These are phyloP conservation scores for Fusarium redolens DNA, from an alignment of 2,329 filamentous ascomycete genomes.

Conservation along the genomic window DNA sequence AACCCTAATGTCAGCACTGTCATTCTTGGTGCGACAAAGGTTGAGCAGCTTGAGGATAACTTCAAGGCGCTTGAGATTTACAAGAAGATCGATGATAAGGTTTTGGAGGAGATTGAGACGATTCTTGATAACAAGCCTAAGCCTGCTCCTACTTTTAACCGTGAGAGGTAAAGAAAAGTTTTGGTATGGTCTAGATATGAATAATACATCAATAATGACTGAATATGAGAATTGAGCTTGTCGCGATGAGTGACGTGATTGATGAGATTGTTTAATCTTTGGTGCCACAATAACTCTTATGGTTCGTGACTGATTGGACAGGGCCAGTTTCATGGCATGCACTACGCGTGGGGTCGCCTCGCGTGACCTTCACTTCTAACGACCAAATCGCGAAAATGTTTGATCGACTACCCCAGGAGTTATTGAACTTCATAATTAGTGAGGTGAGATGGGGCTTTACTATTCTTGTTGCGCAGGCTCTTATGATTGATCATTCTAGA, in stretches of 20 bases:
- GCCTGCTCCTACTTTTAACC: constrained; percentile 21
- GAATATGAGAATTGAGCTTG: not conserved
- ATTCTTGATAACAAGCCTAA: constrained; percentile 40
- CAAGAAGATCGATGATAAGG: constrained; percentile 36
- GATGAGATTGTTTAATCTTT: not conserved
- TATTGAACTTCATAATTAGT: not conserved
- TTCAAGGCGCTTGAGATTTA: constrained; percentile 37
- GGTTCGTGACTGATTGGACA: not conserved
- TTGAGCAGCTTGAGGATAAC: constrained; percentile 43
- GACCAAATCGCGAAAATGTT: not conserved
- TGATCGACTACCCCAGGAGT: not conserved
- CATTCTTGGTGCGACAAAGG: constrained; percentile 45
- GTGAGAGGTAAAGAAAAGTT: constrained; percentile 30
- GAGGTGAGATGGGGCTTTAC: not conserved
- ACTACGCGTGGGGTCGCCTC: not conserved
- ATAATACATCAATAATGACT: not conserved
- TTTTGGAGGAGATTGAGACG: constrained; percentile 41
- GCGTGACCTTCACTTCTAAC: not conserved
- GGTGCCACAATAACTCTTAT: not conserved
- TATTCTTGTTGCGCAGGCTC: not conserved
- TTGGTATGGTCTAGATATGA: not conserved
- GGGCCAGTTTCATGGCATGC: not conserved
- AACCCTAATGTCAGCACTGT: constrained; percentile 47
- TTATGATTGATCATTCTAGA: not conserved
- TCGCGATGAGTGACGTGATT: not conserved